Conservation (phyloP, 2,329 filamentous ascomycete species). For the Madurella fahalii region DNA sequence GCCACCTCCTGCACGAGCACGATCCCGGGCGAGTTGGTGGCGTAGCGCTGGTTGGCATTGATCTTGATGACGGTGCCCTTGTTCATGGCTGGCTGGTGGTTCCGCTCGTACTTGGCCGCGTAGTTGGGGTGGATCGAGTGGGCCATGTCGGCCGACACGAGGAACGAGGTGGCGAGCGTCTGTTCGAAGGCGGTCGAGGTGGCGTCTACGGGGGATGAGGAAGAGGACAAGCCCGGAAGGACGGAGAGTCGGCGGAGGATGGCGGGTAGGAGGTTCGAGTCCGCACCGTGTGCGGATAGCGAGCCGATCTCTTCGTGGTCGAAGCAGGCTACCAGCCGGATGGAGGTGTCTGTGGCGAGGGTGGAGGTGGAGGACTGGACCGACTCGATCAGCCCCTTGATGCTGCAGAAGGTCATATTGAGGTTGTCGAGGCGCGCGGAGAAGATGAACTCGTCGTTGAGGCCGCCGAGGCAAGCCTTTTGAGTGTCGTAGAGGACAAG, state of each 20-base stretch:
- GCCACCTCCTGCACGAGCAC: conserved; percentile 88
- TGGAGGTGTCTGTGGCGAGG: conserved; percentile 71
- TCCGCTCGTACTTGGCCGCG: conserved; percentile 80
- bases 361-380: conserved; percentile 54
- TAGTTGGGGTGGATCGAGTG: conserved; percentile 97
- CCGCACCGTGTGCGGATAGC: conserved; percentile 84
- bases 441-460: conserved; percentile 93
- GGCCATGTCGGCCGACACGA: conserved; percentile 96
- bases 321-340: conserved; percentile 90
- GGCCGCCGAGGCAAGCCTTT: conserved; percentile 79
- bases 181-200: conserved; percentile 84
- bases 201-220: conserved; percentile 36
- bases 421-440: conserved; percentile 94
- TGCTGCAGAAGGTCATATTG: conserved; percentile 91
- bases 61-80: conserved; percentile 95
- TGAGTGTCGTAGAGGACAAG: conserved; percentile 96
- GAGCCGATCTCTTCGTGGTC: conserved; percentile 98
- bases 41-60: conserved; percentile 96
- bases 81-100: conserved; percentile 93
- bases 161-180: conserved; percentile 83
- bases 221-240: conserved; percentile 57
- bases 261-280: conserved; percentile 85
- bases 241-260: conserved; percentile 83
- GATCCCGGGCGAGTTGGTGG: conserved; percentile 93
- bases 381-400: conserved; percentile 80